phyloP scores from a whole-genome alignment of 179 eudicot species.

The Silene vulgaris region DNA sequence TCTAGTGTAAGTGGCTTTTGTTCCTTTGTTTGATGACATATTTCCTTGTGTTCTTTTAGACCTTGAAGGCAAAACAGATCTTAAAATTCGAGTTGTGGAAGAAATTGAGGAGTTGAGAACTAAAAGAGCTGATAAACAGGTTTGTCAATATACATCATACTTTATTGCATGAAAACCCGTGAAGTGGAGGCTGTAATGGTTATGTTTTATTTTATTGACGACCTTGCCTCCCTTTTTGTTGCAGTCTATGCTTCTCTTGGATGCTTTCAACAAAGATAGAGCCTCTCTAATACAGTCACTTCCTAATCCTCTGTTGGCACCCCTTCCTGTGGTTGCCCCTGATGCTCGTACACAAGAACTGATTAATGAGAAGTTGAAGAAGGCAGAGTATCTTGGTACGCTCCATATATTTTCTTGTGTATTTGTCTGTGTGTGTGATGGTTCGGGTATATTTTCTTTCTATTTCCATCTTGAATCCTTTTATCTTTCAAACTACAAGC shows the following conservation, averaged over 20 bases:
- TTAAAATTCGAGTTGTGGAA: slow-evolving; percentile 72
- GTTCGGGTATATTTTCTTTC: background rate
- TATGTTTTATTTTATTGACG: background rate
- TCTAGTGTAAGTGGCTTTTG: background rate
- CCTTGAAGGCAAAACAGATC: slow-evolving; percentile 89
- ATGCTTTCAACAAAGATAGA: slow-evolving; percentile 94
- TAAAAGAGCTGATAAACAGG: slow-evolving; percentile 94
- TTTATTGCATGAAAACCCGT: background rate
- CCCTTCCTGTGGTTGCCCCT: slow-evolving; percentile 67
- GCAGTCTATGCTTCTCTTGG: slow-evolving; percentile 89
- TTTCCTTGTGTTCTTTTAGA: slow-evolving; percentile 41
- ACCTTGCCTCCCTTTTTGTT: slow-evolving; percentile 6
- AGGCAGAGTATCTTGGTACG: slow-evolving; percentile 92
- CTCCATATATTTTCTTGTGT: background rate
- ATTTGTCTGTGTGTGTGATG: background rate
- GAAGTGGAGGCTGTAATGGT: background rate
- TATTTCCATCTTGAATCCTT: background rate
- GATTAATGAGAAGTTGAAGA: slow-evolving; percentile 96
- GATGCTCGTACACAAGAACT: slow-evolving; percentile 94
- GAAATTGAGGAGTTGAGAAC: slow-evolving; percentile 75
- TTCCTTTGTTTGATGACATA: slow-evolving; percentile 5
- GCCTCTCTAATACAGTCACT: slow-evolving; percentile 89
- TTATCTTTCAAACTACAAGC: background rate
- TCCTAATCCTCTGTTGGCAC: slow-evolving; percentile 66
- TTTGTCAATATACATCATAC: slow-evolving; percentile 18